Percentiles rank a stretch among this genome's conserved stretches.
Conservation (phyloP, 441 rosid genomes). For the Adansonia madagascariensis region DNA sequence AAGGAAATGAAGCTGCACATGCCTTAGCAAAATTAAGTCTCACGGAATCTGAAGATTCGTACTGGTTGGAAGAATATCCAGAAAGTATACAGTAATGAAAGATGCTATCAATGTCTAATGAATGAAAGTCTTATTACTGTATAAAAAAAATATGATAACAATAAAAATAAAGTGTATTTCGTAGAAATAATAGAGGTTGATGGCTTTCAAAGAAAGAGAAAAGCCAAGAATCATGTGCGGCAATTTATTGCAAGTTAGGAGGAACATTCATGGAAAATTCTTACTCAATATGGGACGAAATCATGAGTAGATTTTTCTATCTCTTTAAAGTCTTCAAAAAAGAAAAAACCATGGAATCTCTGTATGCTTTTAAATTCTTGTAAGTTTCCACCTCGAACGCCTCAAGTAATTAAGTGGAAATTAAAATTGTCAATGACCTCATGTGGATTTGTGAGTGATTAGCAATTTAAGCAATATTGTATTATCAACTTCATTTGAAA, state of each 20-base stretch:
- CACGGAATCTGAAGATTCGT: too few relatives aligned
- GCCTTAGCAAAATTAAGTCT: too few relatives aligned
- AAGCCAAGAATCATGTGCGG: neutral
- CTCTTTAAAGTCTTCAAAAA: neutral
- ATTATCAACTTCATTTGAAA: neutral
- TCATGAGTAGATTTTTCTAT: neutral
- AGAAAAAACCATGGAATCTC: neutral
- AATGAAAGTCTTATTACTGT: too few relatives aligned
- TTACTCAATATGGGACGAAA: neutral
- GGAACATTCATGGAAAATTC: slow-evolving; percentile 13
- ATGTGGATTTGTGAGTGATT: neutral
- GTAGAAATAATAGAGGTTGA: neutral
- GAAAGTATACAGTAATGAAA: too few relatives aligned
- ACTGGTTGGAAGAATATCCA: too few relatives aligned
- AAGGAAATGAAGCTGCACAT: too few relatives aligned
- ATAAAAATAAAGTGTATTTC: neutral
- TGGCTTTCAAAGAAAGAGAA: neutral
- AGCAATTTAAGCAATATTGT: neutral
- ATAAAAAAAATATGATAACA: neutral
- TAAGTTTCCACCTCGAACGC: neutral
- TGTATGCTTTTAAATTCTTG: neutral
- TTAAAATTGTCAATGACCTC: neutral
- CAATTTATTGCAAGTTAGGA: neutral
- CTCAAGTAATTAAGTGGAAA: neutral
- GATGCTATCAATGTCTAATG: too few relatives aligned